Conservation (phyloP, 2,329 filamentous ascomycete species). For the Acrocalymma vagum region DNA sequence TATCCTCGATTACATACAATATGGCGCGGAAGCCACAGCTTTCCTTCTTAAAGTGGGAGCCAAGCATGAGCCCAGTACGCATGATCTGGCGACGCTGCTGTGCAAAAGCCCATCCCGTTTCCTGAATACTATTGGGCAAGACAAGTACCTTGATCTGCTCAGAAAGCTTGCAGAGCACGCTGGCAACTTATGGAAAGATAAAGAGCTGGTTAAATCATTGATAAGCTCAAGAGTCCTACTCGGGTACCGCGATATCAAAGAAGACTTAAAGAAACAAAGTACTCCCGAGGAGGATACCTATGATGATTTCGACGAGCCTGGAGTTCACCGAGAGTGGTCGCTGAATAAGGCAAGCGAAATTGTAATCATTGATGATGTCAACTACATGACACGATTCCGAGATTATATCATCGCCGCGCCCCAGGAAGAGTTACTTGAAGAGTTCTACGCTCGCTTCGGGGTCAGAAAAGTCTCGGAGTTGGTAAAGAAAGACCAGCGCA, state of each 20-base stretch:
- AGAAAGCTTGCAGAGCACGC: slow-evolving; percentile 81
- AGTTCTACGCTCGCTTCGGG: slow-evolving; percentile 84
- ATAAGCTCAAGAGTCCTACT: slow-evolving; percentile 79
- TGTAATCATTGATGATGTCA: slow-evolving; percentile 62
- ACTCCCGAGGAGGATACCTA: slow-evolving; percentile 48
- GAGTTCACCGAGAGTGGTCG: slow-evolving; percentile 74
- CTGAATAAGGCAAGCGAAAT: slow-evolving; percentile 81
- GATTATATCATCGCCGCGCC: slow-evolving; percentile 84
- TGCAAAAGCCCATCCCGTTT: slow-evolving; percentile 84
- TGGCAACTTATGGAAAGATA: slow-evolving; percentile 76
- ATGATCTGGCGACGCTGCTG: slow-evolving; percentile 85
- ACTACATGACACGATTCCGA: slow-evolving; percentile 83
- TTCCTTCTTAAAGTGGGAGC: slow-evolving; percentile 91
- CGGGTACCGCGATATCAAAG: slow-evolving; percentile 77
- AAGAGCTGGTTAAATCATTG: slow-evolving; percentile 78
- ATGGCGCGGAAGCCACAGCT: slow-evolving; percentile 84
- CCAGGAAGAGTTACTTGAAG: slow-evolving; percentile 86
- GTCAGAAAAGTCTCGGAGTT: slow-evolving; percentile 78
- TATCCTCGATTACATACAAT: slow-evolving; percentile 97
- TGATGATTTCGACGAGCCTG: slow-evolving; percentile 56
- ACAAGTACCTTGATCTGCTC: slow-evolving; percentile 87
- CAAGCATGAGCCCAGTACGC: slow-evolving; percentile 87
- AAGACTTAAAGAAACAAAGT: slow-evolving; percentile 57
- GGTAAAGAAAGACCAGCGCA: slow-evolving; percentile 78
- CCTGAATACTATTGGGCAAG: slow-evolving; percentile 79